Percentiles rank a stretch among this genome's conserved stretches.
Evolutionary conservation across 495 filamentous ascomycete species (phyloP).

Genomic region (Tuber calosporum): DNA sequence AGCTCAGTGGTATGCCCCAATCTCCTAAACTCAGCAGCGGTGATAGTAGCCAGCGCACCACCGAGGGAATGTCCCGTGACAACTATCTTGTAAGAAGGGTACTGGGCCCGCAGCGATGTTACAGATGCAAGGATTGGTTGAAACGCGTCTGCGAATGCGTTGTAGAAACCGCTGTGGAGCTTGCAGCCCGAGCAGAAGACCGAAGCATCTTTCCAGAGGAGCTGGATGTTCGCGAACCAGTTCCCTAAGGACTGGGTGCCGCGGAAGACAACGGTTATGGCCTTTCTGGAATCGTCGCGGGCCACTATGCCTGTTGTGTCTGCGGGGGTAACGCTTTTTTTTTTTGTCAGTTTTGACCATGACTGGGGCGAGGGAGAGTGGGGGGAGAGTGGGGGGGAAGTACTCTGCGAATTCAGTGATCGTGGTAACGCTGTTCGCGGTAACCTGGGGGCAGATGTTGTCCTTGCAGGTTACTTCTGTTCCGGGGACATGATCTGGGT

Average conservation of each 20-base stretch:
- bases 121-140: slow-evolving; percentile 46
- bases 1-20: slow-evolving; percentile 46
- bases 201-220: slow-evolving; percentile 41
- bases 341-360: slow-evolving; percentile 19
- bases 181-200: slow-evolving; percentile 50
- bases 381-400: slow-evolving; percentile 17
- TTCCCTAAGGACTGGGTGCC: slow-evolving; percentile 58
- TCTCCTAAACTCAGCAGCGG: slow-evolving; percentile 52
- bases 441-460: slow-evolving; percentile 56
- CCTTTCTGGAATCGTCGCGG: slow-evolving; percentile 53
- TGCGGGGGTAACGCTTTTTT: slow-evolving; percentile 48
- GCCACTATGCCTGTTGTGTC: slow-evolving; percentile 66
- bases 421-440: slow-evolving; percentile 52
- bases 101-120: slow-evolving; percentile 36
- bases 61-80: slow-evolving; percentile 58
- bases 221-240: slow-evolving; percentile 59
- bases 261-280: slow-evolving; percentile 63
- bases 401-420: slow-evolving; percentile 58
- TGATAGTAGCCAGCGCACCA: slow-evolving; percentile 55
- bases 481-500: slow-evolving; percentile 47
- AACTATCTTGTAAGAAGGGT: slow-evolving; percentile 49
- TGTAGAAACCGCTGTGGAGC: slow-evolving; percentile 53
- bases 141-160: slow-evolving; percentile 49
- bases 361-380: neutral
- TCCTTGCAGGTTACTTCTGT: slow-evolving; percentile 53